Percentiles rank a stretch among this genome's conserved stretches.
Conservation (phyloP, 2,329 filamentous ascomycete genomes). For the Fusarium algeriense region DNA sequence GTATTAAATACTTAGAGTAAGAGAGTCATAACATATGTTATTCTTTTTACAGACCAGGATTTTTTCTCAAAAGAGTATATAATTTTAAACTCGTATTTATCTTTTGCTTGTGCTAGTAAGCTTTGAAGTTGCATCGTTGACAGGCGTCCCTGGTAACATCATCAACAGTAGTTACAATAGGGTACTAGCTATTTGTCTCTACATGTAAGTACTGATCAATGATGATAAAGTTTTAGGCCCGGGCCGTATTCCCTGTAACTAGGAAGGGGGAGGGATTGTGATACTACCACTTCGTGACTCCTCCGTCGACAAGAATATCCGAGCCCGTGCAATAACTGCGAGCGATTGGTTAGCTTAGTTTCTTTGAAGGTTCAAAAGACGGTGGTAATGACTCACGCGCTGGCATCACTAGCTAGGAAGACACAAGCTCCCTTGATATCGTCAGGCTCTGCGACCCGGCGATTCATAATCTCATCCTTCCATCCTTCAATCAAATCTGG, state of each 20-base stretch:
- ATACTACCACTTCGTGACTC: conserved; percentile 6
- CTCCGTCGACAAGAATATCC: conserved; percentile 3
- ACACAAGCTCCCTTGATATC: conserved; percentile 63
- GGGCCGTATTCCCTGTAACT: neutral
- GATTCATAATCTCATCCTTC: conserved; percentile 63
- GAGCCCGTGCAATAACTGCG: conserved; percentile 2
- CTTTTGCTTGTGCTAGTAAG: neutral
- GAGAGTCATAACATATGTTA: neutral
- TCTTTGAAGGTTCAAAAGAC: accelerated
- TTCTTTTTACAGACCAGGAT: too few species aligned
- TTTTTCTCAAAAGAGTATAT: accelerated
- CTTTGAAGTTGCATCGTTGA: too few species aligned
- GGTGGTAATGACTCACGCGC: conserved; percentile 34
- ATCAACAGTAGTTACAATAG: neutral
- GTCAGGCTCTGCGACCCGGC: conserved; percentile 60
- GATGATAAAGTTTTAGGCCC: neutral
- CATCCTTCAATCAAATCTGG: conserved; percentile 61
- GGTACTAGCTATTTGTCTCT: neutral
- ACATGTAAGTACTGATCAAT: neutral
- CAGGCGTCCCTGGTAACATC: neutral
- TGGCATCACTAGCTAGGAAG: conserved; percentile 62
- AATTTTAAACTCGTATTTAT: neutral
- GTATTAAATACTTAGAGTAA: accelerated
- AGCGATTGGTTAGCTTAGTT: neutral
- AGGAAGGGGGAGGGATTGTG: accelerated